Conservation (phyloP, 2,329 filamentous ascomycete genomes). For the Aureobasidium sp. region DNA sequence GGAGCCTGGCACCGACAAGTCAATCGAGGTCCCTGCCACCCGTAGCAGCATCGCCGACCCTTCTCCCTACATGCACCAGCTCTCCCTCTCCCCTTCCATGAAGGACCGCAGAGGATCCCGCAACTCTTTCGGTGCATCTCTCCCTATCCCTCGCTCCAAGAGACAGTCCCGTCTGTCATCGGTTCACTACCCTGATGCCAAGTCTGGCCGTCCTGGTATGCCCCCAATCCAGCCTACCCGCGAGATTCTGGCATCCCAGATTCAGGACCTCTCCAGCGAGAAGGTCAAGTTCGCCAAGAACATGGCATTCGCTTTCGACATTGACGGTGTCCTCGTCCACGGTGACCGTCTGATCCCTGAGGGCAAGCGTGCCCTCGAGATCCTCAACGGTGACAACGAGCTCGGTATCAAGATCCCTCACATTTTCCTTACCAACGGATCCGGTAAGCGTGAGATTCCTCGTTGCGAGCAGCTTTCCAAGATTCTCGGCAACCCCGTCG, state of each 20-base stretch:
- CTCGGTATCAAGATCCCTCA: conserved; percentile 68
- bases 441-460: conserved; percentile 58
- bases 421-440: conserved; percentile 68
- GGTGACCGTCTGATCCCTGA: conserved; percentile 62
- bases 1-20: conserved; percentile 31
- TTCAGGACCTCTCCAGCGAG: conserved; percentile 57
- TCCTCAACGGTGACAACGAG: conserved; percentile 67
- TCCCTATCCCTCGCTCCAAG: conserved; percentile 64
- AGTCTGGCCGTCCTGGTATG: conserved; percentile 46
- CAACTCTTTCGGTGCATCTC: conserved; percentile 65
- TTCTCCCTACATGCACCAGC: conserved; percentile 61
- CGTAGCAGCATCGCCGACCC: conserved; percentile 61
- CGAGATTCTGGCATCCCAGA: conserved; percentile 59
- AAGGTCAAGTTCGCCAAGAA: conserved; percentile 64
- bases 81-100: conserved; percentile 59
- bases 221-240: conserved; percentile 52
- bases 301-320: conserved; percentile 75
- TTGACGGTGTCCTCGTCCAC: conserved; percentile 66
- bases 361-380: conserved; percentile 56
- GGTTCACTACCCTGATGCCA: conserved; percentile 42
- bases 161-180: conserved; percentile 59
- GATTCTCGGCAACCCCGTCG: conserved; percentile 57
- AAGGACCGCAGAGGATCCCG: conserved; percentile 59
- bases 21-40: conserved; percentile 62
- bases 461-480: conserved; percentile 58